Conservation (phyloP, 495 filamentous ascomycete species). For the Cryomyces antarcticus region DNA sequence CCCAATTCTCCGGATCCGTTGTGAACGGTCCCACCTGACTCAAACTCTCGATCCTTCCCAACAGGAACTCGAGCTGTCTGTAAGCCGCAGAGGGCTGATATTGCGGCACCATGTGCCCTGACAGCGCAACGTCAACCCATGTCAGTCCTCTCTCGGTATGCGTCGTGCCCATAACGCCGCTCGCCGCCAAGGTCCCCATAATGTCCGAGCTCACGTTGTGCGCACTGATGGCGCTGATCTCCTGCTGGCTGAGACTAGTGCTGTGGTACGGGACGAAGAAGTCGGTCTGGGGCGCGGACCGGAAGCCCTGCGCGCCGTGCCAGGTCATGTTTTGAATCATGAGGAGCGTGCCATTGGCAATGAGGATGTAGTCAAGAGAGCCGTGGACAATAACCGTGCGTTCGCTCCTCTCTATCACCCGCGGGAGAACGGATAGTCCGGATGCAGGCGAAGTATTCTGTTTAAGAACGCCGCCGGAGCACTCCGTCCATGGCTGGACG, state of each 20-base stretch:
- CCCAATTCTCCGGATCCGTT: background rate
- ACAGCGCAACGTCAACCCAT: constrained; percentile 13
- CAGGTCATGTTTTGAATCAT: constrained; percentile 77
- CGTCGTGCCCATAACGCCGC: constrained; percentile 16
- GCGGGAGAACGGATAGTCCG: constrained; percentile 29
- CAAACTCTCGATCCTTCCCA: constrained; percentile 17
- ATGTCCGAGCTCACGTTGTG: too few species aligned
- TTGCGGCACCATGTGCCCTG: constrained; percentile 19
- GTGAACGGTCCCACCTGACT: constrained; percentile 10
- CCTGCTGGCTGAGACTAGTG: background rate
- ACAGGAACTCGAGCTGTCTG: constrained; percentile 34
- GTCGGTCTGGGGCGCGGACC: constrained; percentile 11
- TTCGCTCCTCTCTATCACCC: constrained; percentile 52
- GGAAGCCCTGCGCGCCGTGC: constrained; percentile 51
- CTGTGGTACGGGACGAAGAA: constrained; percentile 22
- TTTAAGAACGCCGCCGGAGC: constrained; percentile 37
- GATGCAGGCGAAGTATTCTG: constrained; percentile 12
- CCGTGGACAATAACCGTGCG: constrained; percentile 52
- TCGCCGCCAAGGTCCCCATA: constrained; percentile 7
- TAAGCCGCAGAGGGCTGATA: constrained; percentile 25
- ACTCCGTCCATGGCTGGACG: constrained; percentile 34
- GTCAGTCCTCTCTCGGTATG: constrained; percentile 20
- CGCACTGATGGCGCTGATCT: too few species aligned
- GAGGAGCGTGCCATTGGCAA: constrained; percentile 46
- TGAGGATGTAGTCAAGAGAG: constrained; percentile 37